Evolutionary conservation across 129 eudicot genomes (phyloP).

Genomic region (Arctium lappa): DNA sequence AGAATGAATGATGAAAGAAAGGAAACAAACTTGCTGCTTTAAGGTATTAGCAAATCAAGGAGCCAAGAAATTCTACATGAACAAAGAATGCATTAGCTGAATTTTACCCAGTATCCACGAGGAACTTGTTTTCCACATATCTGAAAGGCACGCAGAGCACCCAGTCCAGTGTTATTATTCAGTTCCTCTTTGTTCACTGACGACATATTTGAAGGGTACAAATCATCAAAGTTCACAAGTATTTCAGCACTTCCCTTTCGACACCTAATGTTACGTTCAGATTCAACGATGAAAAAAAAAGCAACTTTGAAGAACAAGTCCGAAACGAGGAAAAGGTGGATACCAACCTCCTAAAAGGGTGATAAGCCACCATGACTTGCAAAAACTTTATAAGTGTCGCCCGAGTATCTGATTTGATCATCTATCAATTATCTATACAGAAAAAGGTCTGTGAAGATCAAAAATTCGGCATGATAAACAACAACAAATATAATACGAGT

Average conservation of each 20-base stretch:
- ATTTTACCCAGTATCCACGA: slow-evolving; percentile 82
- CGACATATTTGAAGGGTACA: slow-evolving; percentile 39
- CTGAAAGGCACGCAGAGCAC: slow-evolving; percentile 35
- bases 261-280: slow-evolving; percentile 46
- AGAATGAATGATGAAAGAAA: not conserved
- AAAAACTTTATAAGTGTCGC: slow-evolving; percentile 61
- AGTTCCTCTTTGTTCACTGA: slow-evolving; percentile 32
- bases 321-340: not conserved
- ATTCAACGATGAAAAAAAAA: slow-evolving; percentile 11
- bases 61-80: not conserved
- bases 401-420: slow-evolving; percentile 73
- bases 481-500: not conserved
- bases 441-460: not conserved
- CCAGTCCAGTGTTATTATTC: slow-evolving; percentile 29
- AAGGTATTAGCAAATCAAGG: not conserved
- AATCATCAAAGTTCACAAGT: slow-evolving; percentile 75
- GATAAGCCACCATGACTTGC: slow-evolving; percentile 82
- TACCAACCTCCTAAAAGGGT: slow-evolving; percentile 79
- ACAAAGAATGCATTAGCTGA: not conserved
- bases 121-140: slow-evolving; percentile 86
- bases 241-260: slow-evolving; percentile 83
- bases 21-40: not conserved
- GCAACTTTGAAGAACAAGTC: not conserved
- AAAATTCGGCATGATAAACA: not conserved
- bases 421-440: slow-evolving; percentile 33